phyloP scores from a whole-genome alignment of 139 green algal species.

The Chlorella sp. region DNA sequence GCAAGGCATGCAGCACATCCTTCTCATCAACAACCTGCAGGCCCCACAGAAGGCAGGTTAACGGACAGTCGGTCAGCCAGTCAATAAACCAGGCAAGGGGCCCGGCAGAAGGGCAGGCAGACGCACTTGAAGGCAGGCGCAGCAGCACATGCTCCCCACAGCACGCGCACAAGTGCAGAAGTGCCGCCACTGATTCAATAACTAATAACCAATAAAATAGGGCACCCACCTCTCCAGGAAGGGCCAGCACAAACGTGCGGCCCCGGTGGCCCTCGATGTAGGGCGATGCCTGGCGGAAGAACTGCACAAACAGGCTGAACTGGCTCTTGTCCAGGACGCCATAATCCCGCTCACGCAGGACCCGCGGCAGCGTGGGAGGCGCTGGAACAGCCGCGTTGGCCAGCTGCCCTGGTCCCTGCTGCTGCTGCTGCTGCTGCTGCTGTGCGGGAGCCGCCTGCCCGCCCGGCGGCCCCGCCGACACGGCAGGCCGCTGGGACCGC shows the following conservation, averaged over 20 bases:
- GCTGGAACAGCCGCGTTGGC: background rate
- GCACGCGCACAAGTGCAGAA: too few relatives aligned
- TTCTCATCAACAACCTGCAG: slow-evolving; percentile 41
- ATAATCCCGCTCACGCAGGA: slow-evolving; percentile 42
- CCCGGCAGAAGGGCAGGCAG: too few relatives aligned
- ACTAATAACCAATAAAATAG: background rate
- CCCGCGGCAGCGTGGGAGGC: background rate
- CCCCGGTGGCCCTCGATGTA: slow-evolving; percentile 93
- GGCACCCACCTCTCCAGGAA: slow-evolving; percentile 84
- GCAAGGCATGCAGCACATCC: slow-evolving; percentile 40
- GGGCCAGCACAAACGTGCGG: slow-evolving; percentile 91
- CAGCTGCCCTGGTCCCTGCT: background rate
- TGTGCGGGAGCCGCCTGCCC: background rate
- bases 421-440: slow-evolving; percentile 8
- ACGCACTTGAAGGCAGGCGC: too few relatives aligned
- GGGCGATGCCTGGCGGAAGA: slow-evolving; percentile 73
- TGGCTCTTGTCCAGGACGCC: slow-evolving; percentile 47
- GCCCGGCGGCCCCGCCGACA: background rate
- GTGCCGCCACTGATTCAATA: too few relatives aligned
- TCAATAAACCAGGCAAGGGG: background rate
- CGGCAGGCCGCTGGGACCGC: background rate
- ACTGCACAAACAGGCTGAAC: slow-evolving; percentile 54
- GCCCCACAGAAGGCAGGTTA: background rate
- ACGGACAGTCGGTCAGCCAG: too few relatives aligned
- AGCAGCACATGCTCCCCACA: too few relatives aligned